Evolutionary conservation across 768 basidiomycete genomes (phyloP).

Genomic region (Boletellus emodensis): DNA sequence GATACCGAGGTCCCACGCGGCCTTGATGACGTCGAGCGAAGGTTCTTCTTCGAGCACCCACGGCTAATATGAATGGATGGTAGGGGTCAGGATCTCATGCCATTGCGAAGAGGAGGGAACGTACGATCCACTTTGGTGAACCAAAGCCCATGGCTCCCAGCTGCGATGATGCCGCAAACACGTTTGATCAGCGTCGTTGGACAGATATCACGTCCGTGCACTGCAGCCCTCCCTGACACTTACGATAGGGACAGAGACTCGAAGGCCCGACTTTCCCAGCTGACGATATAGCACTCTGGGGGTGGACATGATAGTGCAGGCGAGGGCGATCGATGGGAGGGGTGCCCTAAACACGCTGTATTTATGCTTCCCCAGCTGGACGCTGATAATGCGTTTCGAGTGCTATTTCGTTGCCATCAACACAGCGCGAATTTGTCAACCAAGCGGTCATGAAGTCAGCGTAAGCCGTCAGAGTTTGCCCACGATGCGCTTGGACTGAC

Average conservation of each 20-base stretch:
- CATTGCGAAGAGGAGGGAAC: conserved; percentile 1
- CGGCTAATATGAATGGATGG: conserved; percentile 4
- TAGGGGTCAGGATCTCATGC: background rate
- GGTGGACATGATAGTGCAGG: background rate
- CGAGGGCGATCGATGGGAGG: background rate
- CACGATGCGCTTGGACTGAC: too few relatives aligned
- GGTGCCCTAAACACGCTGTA: background rate
- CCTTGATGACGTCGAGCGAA: conserved; percentile 33
- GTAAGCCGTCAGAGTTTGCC: too few relatives aligned
- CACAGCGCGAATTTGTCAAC: too few relatives aligned
- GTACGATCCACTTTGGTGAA: conserved; percentile 22
- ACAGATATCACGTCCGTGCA: background rate
- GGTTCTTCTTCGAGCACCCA: conserved; percentile 29
- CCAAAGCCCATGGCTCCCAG: conserved; percentile 29
- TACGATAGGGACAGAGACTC: conserved; percentile 34
- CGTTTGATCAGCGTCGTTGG: background rate
- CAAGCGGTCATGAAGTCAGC: too few relatives aligned
- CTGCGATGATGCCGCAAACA: conserved; percentile 6
- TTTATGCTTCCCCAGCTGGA: too few relatives aligned
- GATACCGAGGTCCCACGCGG: conserved; percentile 39
- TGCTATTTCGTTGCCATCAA: background rate
- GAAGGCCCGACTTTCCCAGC: conserved; percentile 31
- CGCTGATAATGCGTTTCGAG: background rate
- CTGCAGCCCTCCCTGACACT: conserved; percentile 1
- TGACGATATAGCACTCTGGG: conserved; percentile 25